Percentiles rank a stretch among this genome's conserved stretches.
Conservation (phyloP, 2,329 filamentous ascomycete species). For the Colletotrichum sp. region DNA sequence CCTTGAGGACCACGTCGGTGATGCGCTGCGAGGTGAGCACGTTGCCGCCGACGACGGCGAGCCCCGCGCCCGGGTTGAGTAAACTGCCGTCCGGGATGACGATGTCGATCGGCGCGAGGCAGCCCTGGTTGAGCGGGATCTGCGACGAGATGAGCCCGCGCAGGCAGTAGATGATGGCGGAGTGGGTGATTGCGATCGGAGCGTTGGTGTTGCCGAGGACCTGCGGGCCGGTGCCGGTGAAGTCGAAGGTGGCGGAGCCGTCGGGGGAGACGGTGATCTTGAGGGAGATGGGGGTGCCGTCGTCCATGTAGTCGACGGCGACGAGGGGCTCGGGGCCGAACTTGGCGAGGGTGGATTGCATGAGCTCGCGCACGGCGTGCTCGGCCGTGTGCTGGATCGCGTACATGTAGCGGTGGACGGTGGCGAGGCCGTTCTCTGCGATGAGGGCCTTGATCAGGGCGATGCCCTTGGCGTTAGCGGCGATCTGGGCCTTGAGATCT, state of each 20-base stretch:
- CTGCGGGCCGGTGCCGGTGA: conserved; percentile 58
- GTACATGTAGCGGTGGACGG: conserved; percentile 51
- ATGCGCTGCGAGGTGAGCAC: conserved; percentile 81
- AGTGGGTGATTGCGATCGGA: conserved; percentile 34
- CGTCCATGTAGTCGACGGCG: conserved; percentile 77
- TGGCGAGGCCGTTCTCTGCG: conserved; percentile 76
- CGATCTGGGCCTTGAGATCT: conserved; percentile 77
- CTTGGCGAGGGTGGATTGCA: conserved; percentile 48
- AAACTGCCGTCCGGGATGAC: conserved; percentile 75
- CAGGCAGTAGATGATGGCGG: conserved; percentile 67
- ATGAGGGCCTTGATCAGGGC: conserved; percentile 77
- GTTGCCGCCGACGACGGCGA: conserved; percentile 84
- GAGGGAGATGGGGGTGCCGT: conserved; percentile 41
- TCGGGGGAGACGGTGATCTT: conserved; percentile 61
- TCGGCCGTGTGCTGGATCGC: conserved; percentile 21
- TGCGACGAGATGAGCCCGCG: conserved; percentile 81
- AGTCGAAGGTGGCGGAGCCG: conserved; percentile 69
- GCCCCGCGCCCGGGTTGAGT: conserved; percentile 75
- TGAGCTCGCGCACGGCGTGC: conserved; percentile 15
- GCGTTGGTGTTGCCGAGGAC: conserved; percentile 34
- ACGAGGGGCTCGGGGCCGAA: conserved; percentile 73
- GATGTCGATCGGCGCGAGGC: conserved; percentile 77
- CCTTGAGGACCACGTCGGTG: conserved; percentile 82
- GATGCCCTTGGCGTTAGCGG: conserved; percentile 78
- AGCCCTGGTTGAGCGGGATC: conserved; percentile 88